These are phyloP conservation scores for Solanum hybrid DNA, from an alignment of 305 asterid genomes.

Conservation along the genomic window DNA sequence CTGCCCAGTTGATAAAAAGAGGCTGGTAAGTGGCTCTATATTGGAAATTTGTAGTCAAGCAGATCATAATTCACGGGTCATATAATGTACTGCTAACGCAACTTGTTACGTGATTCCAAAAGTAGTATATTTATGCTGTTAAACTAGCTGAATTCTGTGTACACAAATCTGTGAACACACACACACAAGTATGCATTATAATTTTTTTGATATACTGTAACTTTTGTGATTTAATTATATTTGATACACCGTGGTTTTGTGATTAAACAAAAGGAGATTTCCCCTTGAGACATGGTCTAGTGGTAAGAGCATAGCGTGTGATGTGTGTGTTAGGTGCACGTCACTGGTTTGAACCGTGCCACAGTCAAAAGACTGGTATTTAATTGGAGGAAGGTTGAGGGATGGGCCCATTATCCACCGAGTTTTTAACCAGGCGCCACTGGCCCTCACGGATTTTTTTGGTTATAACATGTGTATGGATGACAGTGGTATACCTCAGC, in stretches of 20 bases:
- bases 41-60: constrained; percentile 9
- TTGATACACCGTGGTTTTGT: neutral
- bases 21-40: constrained; percentile 65
- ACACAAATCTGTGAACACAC: neutral
- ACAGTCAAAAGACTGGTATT: neutral
- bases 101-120: neutral
- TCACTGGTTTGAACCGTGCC: neutral
- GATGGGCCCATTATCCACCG: neutral
- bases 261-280: neutral
- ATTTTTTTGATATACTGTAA: neutral
- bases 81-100: neutral
- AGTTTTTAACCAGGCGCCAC: neutral
- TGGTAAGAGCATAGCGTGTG: neutral
- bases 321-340: neutral
- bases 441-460: neutral
- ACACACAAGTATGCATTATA: neutral
- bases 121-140: neutral
- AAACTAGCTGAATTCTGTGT: neutral
- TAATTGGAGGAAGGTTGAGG: neutral
- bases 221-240: neutral
- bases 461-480: neutral
- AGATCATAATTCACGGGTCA: neutral
- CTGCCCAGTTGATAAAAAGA: constrained; percentile 87
- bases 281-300: neutral
- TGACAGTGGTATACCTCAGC: neutral